A percentile compares a stretch with the other conserved stretches of the same genome.
phyloP scores from a whole-genome alignment of 352 stramenopile genomes.

The Elongisporangium anandrum region DNA sequence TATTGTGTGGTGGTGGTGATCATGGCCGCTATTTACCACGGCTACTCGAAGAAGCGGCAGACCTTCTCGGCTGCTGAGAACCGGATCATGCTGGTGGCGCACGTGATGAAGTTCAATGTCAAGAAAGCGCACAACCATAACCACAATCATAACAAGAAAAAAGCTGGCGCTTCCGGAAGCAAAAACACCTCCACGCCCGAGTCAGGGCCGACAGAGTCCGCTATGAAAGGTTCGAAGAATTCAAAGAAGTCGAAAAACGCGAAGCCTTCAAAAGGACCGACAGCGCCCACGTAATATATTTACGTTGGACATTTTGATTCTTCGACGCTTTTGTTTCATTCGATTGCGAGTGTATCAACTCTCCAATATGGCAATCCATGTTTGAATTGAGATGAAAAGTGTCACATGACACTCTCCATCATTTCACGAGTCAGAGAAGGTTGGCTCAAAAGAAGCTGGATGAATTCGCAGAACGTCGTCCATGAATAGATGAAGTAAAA shows the following conservation, averaged over 20 bases:
- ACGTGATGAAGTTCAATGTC: constrained; percentile 25
- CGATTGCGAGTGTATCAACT: too few relatives aligned
- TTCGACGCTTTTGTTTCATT: too few relatives aligned
- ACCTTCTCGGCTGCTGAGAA: constrained; percentile 30
- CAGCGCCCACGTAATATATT: not conserved
- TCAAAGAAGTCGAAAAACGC: not conserved
- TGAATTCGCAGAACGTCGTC: too few relatives aligned
- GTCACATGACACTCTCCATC: too few relatives aligned
- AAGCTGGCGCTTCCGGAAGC: not conserved
- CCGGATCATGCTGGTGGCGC: constrained; percentile 25
- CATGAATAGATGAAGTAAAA: too few relatives aligned
- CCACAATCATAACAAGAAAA: not conserved
- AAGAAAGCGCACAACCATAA: not conserved
- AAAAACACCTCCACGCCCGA: not conserved
- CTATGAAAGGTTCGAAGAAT: not conserved
- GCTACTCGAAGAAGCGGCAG: constrained; percentile 19
- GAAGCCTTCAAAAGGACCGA: not conserved
- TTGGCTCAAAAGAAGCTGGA: too few relatives aligned
- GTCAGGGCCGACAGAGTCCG: not conserved
- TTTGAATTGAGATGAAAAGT: too few relatives aligned
- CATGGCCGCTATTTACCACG: constrained; percentile 21
- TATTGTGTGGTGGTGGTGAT: constrained; percentile 12
- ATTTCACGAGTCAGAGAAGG: too few relatives aligned
- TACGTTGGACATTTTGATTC: too few relatives aligned
- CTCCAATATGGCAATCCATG: too few relatives aligned